A percentile compares a stretch with the other conserved stretches of the same genome.
Evolutionary conservation across 139 green algal species (phyloP).

Genomic region (Chlorella sp.): DNA sequence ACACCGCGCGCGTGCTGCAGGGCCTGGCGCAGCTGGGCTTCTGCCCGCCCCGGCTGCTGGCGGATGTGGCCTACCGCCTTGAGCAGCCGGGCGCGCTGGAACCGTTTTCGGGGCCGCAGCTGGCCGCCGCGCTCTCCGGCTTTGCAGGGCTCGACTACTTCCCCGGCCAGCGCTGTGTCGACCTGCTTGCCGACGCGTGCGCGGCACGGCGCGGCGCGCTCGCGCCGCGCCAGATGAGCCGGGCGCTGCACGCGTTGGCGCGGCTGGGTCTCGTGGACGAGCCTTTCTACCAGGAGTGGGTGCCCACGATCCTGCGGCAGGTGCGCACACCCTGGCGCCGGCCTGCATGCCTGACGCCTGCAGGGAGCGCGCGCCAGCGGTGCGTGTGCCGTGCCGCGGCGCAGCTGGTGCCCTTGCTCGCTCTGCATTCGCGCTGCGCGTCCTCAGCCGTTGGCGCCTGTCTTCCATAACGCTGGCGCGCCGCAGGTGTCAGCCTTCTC

Average conservation of each 20-base stretch:
- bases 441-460: too few species aligned
- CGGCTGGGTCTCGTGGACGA: constrained; percentile 19
- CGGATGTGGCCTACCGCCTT: background rate
- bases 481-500: background rate
- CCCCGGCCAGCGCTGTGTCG: constrained; percentile 17
- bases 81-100: constrained; percentile 3
- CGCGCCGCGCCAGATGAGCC: background rate
- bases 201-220: background rate
- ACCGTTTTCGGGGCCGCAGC: background rate
- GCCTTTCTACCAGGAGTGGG: constrained; percentile 14
- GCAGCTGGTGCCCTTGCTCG: too few species aligned
- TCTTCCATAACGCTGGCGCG: too few species aligned
- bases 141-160: constrained; percentile 27
- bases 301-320: too few species aligned
- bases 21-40: constrained; percentile 18
- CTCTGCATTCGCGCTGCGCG: too few species aligned
- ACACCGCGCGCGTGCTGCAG: background rate
- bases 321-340: too few species aligned
- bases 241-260: constrained; percentile 20
- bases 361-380: too few species aligned
- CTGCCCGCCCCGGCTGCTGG: background rate
- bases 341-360: too few species aligned
- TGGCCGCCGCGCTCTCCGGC: constrained; percentile 11
- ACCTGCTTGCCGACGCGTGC: constrained; percentile 11
- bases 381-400: too few species aligned